Conservation (phyloP, 495 filamentous ascomycete genomes). For the Tirmania nivea region DNA sequence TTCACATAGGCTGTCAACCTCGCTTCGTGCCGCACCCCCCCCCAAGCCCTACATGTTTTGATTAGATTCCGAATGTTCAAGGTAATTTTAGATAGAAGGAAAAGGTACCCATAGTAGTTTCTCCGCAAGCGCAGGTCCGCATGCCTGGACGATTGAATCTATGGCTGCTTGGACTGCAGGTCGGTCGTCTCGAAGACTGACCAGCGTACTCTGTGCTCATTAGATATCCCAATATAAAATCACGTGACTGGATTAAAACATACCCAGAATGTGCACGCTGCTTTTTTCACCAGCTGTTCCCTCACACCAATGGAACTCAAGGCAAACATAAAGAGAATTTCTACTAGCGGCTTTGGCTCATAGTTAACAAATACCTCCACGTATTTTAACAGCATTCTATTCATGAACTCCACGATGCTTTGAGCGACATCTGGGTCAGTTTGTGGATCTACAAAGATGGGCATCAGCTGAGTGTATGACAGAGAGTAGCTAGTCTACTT, state of each 20-base stretch:
- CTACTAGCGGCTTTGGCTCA: conserved; percentile 30
- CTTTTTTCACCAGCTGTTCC: conserved; percentile 60
- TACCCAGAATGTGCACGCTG: conserved; percentile 67
- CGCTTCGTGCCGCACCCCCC: conserved; percentile 52
- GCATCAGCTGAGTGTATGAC: conserved; percentile 6
- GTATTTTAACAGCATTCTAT: conserved; percentile 44
- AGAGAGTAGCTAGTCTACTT: conserved; percentile 16
- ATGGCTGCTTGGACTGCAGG: conserved; percentile 7
- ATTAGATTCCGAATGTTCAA: too few relatives aligned
- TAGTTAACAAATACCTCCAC: conserved; percentile 32
- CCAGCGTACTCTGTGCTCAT: conserved; percentile 8
- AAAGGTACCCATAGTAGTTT: conserved; percentile 7
- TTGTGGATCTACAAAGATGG: conserved; percentile 24
- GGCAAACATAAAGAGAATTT: conserved; percentile 55
- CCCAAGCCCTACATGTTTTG: conserved; percentile 35
- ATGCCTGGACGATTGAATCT: conserved; percentile 10
- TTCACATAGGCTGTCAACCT: conserved; percentile 53
- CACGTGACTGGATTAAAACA: conserved; percentile 14
- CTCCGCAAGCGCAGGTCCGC: conserved; percentile 13
- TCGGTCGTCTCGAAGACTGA: conserved; percentile 3
- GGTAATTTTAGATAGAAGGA: too few relatives aligned
- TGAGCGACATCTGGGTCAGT: conserved; percentile 64
- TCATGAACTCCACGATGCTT: conserved; percentile 49
- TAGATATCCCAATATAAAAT: background rate
- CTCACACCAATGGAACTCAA: conserved; percentile 47